A percentile compares a stretch with the other conserved stretches of the same genome.
These are phyloP conservation scores for Remersonia thermophila DNA, from an alignment of 2,329 filamentous ascomycete genomes.

Conservation along the genomic window DNA sequence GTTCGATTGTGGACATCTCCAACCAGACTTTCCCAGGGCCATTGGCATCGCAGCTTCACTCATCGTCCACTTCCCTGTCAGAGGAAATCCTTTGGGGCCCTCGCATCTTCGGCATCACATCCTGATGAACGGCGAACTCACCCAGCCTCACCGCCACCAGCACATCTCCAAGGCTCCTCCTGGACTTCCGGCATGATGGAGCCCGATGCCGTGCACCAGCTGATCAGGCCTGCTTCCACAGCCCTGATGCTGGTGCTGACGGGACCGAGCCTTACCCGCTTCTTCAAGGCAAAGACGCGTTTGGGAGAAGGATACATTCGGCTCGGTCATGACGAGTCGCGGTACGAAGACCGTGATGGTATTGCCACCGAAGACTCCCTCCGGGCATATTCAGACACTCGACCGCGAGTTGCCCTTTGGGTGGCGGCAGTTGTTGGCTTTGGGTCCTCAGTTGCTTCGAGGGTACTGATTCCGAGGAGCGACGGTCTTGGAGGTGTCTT, in stretches of 20 bases:
- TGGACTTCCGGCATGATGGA: constrained; percentile 6
- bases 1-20: too few relatives aligned
- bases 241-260: constrained; percentile 9
- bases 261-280: constrained; percentile 6
- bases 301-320: constrained; percentile 11
- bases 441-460: constrained; percentile 16
- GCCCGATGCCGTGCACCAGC: constrained; percentile 5
- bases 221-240: constrained; percentile 3
- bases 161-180: constrained; percentile 1
- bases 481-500: not conserved
- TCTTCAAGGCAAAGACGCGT: not conserved
- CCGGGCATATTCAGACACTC: constrained; percentile 20
- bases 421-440: constrained; percentile 18
- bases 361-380: constrained; percentile 23
- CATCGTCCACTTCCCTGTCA: too few relatives aligned
- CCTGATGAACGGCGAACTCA: too few relatives aligned
- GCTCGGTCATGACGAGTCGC: constrained; percentile 7
- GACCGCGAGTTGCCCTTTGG: constrained; percentile 18
- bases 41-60: too few relatives aligned
- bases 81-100: too few relatives aligned
- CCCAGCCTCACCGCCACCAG: not conserved
- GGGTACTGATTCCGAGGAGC: constrained; percentile 10
- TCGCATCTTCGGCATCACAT: too few relatives aligned
- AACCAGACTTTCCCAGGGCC: too few relatives aligned
- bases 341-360: constrained; percentile 22